phyloP scores from a whole-genome alignment of 306 rosid genomes.

The Prunus padus region DNA sequence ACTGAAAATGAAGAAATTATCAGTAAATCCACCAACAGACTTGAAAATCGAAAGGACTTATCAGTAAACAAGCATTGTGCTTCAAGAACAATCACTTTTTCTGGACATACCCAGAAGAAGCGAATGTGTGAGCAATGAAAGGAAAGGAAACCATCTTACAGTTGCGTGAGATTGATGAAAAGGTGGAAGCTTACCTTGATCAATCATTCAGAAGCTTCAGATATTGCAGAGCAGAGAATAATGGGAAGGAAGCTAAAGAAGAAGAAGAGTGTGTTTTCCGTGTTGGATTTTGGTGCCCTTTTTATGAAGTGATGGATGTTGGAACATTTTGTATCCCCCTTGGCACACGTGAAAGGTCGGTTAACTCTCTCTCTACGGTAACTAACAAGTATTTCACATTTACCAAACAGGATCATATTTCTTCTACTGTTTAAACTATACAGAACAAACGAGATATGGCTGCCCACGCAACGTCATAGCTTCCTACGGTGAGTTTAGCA shows the following conservation, averaged over 20 bases:
- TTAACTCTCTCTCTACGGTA: no score
- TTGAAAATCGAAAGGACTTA: background rate
- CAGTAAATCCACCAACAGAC: background rate
- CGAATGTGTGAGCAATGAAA: background rate
- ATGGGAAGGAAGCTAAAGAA: background rate
- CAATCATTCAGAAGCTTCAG: background rate
- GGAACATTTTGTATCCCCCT: no score
- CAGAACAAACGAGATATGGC: no score
- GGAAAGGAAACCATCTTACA: background rate
- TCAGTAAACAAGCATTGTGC: background rate
- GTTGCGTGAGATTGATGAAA: background rate
- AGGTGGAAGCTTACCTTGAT: slow-evolving; percentile 7
- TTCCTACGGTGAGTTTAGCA: no score
- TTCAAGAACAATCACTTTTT: background rate
- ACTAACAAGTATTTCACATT: no score
- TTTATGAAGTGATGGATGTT: no score
- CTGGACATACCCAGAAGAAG: background rate
- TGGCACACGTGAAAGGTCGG: no score
- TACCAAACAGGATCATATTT: no score
- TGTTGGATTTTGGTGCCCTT: no score
- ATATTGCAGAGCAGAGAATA: background rate
- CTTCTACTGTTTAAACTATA: no score
- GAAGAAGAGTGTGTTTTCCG: background rate
- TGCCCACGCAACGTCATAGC: no score
- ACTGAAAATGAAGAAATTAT: background rate